Conservation (phyloP, 176 grass and related monocot species). For the Luzula sylvatica region DNA sequence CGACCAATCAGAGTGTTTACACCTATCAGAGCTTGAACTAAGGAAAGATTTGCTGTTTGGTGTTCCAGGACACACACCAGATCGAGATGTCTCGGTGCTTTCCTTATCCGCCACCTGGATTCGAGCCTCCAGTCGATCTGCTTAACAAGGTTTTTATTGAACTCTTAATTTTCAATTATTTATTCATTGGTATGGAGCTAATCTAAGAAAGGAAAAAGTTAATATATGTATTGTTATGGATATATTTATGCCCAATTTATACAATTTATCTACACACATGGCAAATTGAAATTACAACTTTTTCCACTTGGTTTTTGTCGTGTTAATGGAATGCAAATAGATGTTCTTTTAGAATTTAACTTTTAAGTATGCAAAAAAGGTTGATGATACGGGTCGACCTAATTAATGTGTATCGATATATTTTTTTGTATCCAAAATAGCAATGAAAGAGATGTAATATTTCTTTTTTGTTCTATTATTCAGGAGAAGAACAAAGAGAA, state of each 20-base stretch:
- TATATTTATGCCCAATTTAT: not conserved
- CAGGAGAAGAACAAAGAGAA: conserved; percentile 21
- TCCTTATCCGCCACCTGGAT: conserved; percentile 41
- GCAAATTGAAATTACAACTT: no score
- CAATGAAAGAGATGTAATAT: not conserved
- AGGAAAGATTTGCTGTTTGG: conserved; percentile 21
- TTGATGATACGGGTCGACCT: no score
- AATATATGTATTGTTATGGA: not conserved
- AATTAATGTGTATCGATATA: no score
- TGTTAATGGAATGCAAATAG: no score
- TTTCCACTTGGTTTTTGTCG: no score
- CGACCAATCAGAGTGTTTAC: not conserved
- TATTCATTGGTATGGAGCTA: no score
- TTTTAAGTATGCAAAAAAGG: no score
- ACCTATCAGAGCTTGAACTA: conserved; percentile 20
- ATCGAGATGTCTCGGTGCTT: conserved; percentile 47
- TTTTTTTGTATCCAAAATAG: not conserved
- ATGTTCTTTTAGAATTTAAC: no score
- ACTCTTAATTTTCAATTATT: no score
- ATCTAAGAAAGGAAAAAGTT: no score
- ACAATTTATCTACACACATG: not conserved
- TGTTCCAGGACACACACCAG: conserved; percentile 16
- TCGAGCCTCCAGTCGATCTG: conserved; percentile 30
- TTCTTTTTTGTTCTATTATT: conserved; percentile 16
- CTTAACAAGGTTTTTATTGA: conserved; percentile 33